Conservation (phyloP, 768 basidiomycete species). For the Rhizopogon roseolus region DNA sequence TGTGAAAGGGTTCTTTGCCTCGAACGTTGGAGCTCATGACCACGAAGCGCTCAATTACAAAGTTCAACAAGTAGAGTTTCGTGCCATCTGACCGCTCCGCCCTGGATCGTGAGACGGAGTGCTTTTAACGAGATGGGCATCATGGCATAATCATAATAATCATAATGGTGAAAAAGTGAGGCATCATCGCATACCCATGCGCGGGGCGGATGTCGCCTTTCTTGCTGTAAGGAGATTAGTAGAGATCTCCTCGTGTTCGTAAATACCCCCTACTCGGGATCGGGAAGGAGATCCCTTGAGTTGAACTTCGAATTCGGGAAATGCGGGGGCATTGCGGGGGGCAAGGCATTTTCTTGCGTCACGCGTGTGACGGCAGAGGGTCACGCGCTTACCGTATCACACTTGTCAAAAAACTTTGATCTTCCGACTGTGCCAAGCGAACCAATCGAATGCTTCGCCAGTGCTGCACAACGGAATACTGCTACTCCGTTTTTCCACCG, state of each 20-base stretch:
- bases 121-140: slow-evolving; percentile 5
- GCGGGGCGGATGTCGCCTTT: slow-evolving; percentile 6
- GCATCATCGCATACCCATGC: not conserved
- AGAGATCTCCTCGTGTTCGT: slow-evolving; percentile 8
- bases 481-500: not conserved
- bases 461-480: slow-evolving; percentile 1
- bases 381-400: slow-evolving; percentile 13
- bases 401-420: not conserved
- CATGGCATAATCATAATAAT: not conserved
- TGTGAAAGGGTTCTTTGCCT: not conserved
- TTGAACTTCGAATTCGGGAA: not conserved
- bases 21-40: not conserved
- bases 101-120: slow-evolving; percentile 2
- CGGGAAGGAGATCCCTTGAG: slow-evolving; percentile 9
- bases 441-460: not conserved
- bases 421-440: not conserved
- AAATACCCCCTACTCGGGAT: slow-evolving; percentile 2
- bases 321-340: slow-evolving; percentile 6
- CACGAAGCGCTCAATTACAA: not conserved
- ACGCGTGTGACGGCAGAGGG: slow-evolving; percentile 3
- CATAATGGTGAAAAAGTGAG: not conserved
- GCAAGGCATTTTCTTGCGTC: slow-evolving; percentile 2
- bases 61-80: not conserved
- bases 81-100: not conserved
- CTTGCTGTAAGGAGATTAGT: slow-evolving; percentile 4